These are phyloP conservation scores for Lactarius sanguifluus DNA, from an alignment of 768 basidiomycete genomes.

Conservation along the genomic window DNA sequence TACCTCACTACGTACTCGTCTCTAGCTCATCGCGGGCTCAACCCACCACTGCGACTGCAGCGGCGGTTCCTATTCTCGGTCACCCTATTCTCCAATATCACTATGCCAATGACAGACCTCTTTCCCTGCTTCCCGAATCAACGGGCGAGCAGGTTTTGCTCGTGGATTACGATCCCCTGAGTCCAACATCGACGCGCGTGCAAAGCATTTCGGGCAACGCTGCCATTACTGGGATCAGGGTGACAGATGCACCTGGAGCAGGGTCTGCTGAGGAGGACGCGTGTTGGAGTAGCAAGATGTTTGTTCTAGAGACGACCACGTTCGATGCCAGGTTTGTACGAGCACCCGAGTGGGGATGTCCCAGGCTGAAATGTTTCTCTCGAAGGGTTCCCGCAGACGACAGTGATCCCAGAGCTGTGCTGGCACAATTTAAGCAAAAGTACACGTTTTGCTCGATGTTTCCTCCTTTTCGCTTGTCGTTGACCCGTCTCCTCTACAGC, in stretches of 20 bases:
- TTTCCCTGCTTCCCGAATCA: conserved; percentile 58
- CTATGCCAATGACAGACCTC: conserved; percentile 74
- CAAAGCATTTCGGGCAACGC: conserved; percentile 51
- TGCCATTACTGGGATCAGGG: conserved; percentile 56
- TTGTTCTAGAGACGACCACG: conserved; percentile 64
- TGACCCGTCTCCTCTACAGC: conserved; percentile 35
- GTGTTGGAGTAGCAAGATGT: conserved; percentile 62
- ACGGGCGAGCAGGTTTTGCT: conserved; percentile 72
- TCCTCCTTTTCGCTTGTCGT: conserved; percentile 8
- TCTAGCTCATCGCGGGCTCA: conserved; percentile 52
- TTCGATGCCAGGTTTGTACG: conserved; percentile 46
- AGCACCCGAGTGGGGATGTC: not conserved
- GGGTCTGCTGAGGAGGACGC: conserved; percentile 48
- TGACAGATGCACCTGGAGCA: conserved; percentile 73
- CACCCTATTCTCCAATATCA: conserved; percentile 81
- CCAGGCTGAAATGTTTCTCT: not conserved
- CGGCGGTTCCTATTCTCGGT: conserved; percentile 43
- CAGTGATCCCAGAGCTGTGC: conserved; percentile 49
- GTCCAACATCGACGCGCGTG: conserved; percentile 43
- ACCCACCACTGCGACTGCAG: conserved; percentile 39
- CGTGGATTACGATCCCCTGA: conserved; percentile 60
- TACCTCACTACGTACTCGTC: conserved; percentile 69
- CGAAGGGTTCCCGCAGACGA: conserved; percentile 36
- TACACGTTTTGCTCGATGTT: conserved; percentile 30
- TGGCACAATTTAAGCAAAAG: conserved; percentile 72